A percentile compares a stretch with the other conserved stretches of the same genome.
Evolutionary conservation across 768 basidiomycete species (phyloP).

Genomic region (Leccinellum albellum): DNA sequence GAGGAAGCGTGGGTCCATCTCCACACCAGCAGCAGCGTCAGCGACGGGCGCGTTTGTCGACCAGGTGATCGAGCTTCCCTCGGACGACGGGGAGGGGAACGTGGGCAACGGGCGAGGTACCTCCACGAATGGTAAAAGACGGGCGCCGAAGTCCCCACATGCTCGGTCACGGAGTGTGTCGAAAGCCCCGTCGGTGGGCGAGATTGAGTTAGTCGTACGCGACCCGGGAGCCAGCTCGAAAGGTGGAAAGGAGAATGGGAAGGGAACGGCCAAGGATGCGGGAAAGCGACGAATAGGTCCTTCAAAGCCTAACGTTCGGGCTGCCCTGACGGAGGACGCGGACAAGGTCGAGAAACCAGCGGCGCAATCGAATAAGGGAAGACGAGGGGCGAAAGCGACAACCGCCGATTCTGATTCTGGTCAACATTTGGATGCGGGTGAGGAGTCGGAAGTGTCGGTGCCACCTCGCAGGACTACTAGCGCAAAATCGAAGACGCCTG

Average conservation of each 20-base stretch:
- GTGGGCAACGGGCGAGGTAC: not conserved
- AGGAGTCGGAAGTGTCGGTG: conserved; percentile 4
- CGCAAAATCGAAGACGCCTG: conserved; percentile 12
- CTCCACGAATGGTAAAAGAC: not conserved
- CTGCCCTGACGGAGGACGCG: not conserved
- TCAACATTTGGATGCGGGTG: not conserved
- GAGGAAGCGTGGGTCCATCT: not conserved
- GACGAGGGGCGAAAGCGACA: not conserved
- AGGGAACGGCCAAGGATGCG: not conserved
- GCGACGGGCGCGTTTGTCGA: conserved; percentile 17
- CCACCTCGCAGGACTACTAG: conserved; percentile 9
- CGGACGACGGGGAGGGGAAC: conserved; percentile 14
- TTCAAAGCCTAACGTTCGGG: not conserved
- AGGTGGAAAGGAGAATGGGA: not conserved
- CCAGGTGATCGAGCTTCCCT: conserved; percentile 21
- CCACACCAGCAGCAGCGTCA: not conserved
- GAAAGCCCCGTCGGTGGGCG: conserved; percentile 1
- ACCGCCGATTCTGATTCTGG: conserved; percentile 1
- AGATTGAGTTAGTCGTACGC: not conserved
- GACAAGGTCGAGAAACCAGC: not conserved
- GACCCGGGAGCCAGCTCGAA: not conserved
- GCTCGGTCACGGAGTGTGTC: not conserved
- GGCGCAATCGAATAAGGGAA: not conserved
- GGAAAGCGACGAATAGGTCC: not conserved
- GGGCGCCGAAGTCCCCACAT: not conserved